A percentile compares a stretch with the other conserved stretches of the same genome.
Evolutionary conservation across 2,329 filamentous ascomycete species (phyloP).

Genomic region (Corniculantispora saksenae): DNA sequence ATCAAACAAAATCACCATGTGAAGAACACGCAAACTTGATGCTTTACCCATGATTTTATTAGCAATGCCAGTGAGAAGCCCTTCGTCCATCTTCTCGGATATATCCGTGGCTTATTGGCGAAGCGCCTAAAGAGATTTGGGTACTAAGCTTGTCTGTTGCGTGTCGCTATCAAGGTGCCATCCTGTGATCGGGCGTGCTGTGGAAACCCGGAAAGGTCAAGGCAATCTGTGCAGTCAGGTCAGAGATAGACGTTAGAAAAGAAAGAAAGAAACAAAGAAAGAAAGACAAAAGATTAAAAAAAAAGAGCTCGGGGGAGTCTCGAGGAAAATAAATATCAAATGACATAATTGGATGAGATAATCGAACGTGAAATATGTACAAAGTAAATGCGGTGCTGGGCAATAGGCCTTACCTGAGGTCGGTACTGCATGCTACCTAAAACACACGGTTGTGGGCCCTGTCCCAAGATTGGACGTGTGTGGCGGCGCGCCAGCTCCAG

Average conservation of each 20-base stretch:
- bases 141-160: not conserved
- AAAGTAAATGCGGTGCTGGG: too few species aligned
- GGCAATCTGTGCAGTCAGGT: constrained; percentile 11
- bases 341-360: not conserved
- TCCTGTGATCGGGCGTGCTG: not conserved
- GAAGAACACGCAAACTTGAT: constrained; percentile 7
- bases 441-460: not conserved
- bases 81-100: not conserved
- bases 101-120: not conserved
- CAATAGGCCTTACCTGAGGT: too few species aligned
- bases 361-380: not conserved
- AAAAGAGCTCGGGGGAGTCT: not conserved
- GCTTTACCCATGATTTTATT: not conserved
- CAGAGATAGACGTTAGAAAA: constrained; percentile 14
- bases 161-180: not conserved
- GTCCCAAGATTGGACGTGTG: not conserved
- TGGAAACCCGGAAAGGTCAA: not conserved
- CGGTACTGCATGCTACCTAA: too few species aligned
- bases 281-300: not conserved
- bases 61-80: not conserved
- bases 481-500: not conserved
- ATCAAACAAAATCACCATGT: not conserved
- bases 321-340: not conserved
- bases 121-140: not conserved
- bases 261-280: constrained; percentile 4